phyloP scores from a whole-genome alignment of 2,329 filamentous ascomycete genomes.

The Sarocladium oryzae region DNA sequence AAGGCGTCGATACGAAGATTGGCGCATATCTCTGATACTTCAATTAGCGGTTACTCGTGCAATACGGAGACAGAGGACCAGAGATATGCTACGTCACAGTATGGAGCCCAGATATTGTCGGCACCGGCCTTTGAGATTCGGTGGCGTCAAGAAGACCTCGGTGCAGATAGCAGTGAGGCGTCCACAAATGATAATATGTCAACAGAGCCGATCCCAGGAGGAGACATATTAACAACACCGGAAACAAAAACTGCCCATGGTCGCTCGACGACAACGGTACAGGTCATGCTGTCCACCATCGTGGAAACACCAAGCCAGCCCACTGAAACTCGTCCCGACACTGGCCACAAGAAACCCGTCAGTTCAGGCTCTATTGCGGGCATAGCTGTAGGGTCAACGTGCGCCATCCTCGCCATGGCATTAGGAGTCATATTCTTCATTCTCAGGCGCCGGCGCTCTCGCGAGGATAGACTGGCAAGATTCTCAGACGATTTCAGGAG shows the following conservation, averaged over 20 bases:
- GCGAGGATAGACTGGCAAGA: slow-evolving; percentile 1
- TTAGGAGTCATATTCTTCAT: slow-evolving; percentile 30
- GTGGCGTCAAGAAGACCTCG: slow-evolving; percentile 18
- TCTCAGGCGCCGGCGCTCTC: not conserved
- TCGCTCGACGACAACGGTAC: not conserved
- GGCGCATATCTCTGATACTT: not conserved
- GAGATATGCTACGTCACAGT: slow-evolving; percentile 17
- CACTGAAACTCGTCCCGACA: not conserved
- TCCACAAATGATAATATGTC: not conserved
- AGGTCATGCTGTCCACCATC: not conserved
- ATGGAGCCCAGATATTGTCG: slow-evolving; percentile 17
- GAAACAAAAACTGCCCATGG: not conserved
- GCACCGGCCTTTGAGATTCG: slow-evolving; percentile 25
- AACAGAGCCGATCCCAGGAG: not conserved
- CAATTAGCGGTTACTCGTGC: slow-evolving; percentile 16
- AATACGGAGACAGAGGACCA: slow-evolving; percentile 16
- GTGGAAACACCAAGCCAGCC: not conserved
- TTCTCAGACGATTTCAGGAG: slow-evolving; percentile 5
- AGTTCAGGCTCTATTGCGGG: slow-evolving; percentile 13
- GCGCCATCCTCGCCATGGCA: slow-evolving; percentile 27
- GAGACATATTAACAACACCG: not conserved
- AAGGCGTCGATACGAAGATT: not conserved
- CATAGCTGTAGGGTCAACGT: slow-evolving; percentile 12
- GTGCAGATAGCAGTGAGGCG: not conserved
- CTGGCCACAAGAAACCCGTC: not conserved